Evolutionary conservation across 495 filamentous ascomycete species (phyloP), one percentile per base, ranked within the genome.

Genomic region (Penicillium macrosclerotiorum): DNA sequence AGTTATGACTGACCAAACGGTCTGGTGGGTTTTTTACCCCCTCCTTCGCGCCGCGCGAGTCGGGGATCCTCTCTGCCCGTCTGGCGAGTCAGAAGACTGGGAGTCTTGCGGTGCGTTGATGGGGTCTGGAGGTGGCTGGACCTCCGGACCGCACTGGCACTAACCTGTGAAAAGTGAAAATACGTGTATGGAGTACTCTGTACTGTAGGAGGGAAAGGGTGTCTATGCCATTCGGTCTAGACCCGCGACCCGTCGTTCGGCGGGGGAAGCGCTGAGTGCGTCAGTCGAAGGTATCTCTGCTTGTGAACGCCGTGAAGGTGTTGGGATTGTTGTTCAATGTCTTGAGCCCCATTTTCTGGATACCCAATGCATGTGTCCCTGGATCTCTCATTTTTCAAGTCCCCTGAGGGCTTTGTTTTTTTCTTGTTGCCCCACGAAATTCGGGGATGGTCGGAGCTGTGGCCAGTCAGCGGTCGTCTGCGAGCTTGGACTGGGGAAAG

Each of bases 111-210:
- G 16, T 9, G 12, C 29, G 5, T 14, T 18, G 5, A 11, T 19
- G 25, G 11, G 45, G 23, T 32, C 48, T 50, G 42, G 42, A 59
- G 51, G 52, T 59, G 51, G 49, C 55, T 55, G 35, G 48, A 42
- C 12, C 41, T 18, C 12, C 19, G 34, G 13, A 18, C 25, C 22
- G 39, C n/a, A n/a, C n/a, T n/a, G n/a, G n/a, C n/a, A n/a, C n/a
- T n/a, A n/a, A n/a, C n/a, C n/a, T n/a, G n/a, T n/a, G n/a, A n/a
- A n/a, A n/a, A n/a, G n/a, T n/a, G n/a, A n/a, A n/a, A n/a, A n/a
- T n/a, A n/a, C n/a, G n/a, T n/a, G n/a, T n/a, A n/a, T n/a, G n/a
- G n/a, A n/a, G n/a, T n/a, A n/a, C n/a, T n/a, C n/a, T n/a, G n/a
- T n/a, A n/a, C n/a, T n/a, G n/a, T n/a, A n/a, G n/a, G n/a, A n/a